Percentiles rank a stretch among this genome's conserved stretches.
These are phyloP conservation scores for Gossypium rotundifolium DNA, from an alignment of 345 rosid genomes.

Conservation along the genomic window DNA sequence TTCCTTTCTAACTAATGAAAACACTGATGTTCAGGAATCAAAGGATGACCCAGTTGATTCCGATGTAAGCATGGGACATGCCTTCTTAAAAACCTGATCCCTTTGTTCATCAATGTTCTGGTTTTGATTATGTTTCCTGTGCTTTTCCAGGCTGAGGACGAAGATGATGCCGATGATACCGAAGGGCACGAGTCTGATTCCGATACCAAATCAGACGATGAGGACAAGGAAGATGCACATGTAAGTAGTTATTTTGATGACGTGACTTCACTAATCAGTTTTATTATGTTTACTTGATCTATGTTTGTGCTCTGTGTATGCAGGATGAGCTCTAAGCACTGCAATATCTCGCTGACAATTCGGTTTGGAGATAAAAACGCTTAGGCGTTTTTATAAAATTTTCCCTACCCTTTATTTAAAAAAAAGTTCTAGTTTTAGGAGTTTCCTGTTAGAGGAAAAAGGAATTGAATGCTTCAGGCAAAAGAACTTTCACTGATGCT, in stretches of 20 bases:
- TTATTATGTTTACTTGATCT: neutral
- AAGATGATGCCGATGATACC: neutral
- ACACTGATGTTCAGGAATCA: constrained; percentile 44
- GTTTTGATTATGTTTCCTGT: neutral
- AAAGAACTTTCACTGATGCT: neutral
- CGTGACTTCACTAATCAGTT: neutral
- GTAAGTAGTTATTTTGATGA: neutral
- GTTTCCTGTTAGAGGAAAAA: neutral
- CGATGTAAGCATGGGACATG: constrained; percentile 48
- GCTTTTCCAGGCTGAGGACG: neutral
- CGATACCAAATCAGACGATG: neutral
- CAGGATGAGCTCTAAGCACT: constrained; percentile 2
- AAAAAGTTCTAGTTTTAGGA: neutral
- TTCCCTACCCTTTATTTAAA: neutral
- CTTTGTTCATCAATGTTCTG: neutral
- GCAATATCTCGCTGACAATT: neutral
- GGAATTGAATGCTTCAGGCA: neutral
- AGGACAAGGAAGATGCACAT: neutral
- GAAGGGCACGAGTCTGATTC: neutral
- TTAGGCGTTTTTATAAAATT: neutral
- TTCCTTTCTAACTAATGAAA: neutral
- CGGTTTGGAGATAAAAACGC: neutral
- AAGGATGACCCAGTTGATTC: constrained; percentile 58
- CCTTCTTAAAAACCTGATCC: neutral
- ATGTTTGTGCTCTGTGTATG: neutral